phyloP scores from a whole-genome alignment of 2,329 filamentous ascomycete species.

The Colletotrichum neosansevieriae region DNA sequence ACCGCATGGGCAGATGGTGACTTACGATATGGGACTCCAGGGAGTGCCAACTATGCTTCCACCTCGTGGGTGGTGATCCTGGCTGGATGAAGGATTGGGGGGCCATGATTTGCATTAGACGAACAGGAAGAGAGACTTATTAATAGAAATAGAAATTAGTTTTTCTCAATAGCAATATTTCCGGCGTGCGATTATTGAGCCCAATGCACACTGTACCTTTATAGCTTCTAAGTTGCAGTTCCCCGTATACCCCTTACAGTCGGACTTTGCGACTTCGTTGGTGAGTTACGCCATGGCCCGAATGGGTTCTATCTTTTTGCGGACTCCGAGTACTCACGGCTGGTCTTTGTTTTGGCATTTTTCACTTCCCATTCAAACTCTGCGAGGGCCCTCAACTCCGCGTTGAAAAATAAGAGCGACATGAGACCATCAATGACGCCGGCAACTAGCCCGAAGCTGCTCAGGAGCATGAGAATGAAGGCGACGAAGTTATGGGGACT shows the following conservation, averaged over 20 bases:
- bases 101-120: background rate
- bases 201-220: too few species aligned
- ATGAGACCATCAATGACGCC: conserved; percentile 89
- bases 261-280: too few species aligned
- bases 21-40: background rate
- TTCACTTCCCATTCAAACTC: conserved; percentile 96
- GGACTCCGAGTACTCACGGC: background rate
- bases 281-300: background rate
- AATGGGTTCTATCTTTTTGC: background rate
- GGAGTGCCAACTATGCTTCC: too few species aligned
- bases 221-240: too few species aligned
- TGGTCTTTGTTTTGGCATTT: conserved; percentile 66
- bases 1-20: background rate
- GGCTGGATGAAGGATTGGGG: background rate
- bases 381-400: conserved; percentile 83
- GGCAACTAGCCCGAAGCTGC: conserved; percentile 79
- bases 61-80: background rate
- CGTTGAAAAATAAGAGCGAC: conserved; percentile 86
- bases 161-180: background rate
- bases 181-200: background rate
- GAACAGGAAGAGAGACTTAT: background rate
- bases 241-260: too few species aligned
- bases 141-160: conserved; percentile 37
- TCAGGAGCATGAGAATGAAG: conserved; percentile 84
- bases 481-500: conserved; percentile 79